Evolutionary conservation across 2,329 filamentous ascomycete species (phyloP), one percentile per base, ranked within the genome.

Genomic region (Cytospora leucostoma): DNA sequence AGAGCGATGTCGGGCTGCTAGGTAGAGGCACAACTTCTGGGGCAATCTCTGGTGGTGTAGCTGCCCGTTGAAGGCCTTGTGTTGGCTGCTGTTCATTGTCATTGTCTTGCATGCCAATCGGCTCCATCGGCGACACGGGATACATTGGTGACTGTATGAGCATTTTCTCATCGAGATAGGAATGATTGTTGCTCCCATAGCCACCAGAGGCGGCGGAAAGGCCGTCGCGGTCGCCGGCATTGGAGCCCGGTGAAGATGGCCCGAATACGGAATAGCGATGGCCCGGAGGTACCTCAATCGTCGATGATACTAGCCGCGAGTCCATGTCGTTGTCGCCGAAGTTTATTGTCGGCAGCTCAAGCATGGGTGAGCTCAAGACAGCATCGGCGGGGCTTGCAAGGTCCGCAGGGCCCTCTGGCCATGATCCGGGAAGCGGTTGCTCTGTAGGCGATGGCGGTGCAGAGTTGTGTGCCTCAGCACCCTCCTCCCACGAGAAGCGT

Each of bases 151-250:
- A 68, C 56, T 74, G 74, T 13, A 74, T 69, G 21, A 77, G 69
- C 12, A 74, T 71, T 65, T 79, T 81, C 65, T 84, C 81, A 15
- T 84, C 79, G 2, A 75, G 75, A 2, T 80, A 70, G 2, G 80
- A 82, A 27, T 76, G 49, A 21, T 40, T 11, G n/a, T 52, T 52
- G 47, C 12, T 58, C 13, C 34, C 63, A 6, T 56, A 47, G 19
- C 70, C 72, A 56, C 49, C 61, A 13, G 11, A 17, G 44, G 19
- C 55, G 56, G 63, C 58, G 32, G 71, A 68, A 0, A 70, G 58
- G 12, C 65, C 67, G 34, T 66, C 71, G 32, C 73, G 68, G 2
- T 75, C 75, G 7, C 74, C 74, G 33, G 70, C 57, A 11, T 73
- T 72, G 17, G 80, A 83, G 2, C 78, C 65, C 2, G 81, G 80